These are phyloP conservation scores for Mallotus japonicus DNA, from an alignment of 441 rosid species.

Conservation along the genomic window DNA sequence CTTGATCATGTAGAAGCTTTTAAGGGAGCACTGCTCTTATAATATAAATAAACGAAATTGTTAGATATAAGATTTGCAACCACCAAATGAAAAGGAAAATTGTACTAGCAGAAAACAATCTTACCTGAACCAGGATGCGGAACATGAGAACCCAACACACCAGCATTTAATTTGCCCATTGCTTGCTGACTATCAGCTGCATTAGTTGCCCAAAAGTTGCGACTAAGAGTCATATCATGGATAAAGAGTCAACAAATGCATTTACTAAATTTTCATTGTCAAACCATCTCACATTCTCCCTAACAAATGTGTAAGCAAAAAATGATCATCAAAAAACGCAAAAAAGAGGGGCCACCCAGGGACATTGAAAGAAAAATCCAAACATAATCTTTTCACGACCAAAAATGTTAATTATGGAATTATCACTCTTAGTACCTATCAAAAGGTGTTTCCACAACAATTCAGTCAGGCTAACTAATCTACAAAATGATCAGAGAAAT, in stretches of 20 bases:
- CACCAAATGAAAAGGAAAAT: not conserved
- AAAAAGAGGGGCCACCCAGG: not conserved
- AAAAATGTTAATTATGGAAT: not conserved
- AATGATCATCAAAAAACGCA: not conserved
- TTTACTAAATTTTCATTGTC: not conserved
- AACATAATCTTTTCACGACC: not conserved
- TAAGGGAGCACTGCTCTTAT: not conserved
- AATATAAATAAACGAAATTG: conserved; percentile 3
- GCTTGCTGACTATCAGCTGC: conserved; percentile 74
- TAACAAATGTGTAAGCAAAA: not conserved
- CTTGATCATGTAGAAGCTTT: conserved; percentile 11
- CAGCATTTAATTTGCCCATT: conserved; percentile 32
- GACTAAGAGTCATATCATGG: conserved; percentile 16
- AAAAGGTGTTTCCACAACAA: not conserved
- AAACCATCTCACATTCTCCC: conserved; percentile 1
- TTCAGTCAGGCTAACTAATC: not conserved
- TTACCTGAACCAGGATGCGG: conserved; percentile 39
- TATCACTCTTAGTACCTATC: not conserved
- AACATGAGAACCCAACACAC: conserved; percentile 28
- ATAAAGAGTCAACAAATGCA: conserved; percentile 19
- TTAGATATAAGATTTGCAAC: not conserved
- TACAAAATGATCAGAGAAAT: conserved; percentile 1
- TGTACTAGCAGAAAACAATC: conserved; percentile 7
- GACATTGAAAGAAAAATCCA: not conserved
- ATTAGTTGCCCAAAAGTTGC: conserved; percentile 32